Conservation (phyloP, 73 alveolate genomes). For the Blepharisma stoltei region DNA sequence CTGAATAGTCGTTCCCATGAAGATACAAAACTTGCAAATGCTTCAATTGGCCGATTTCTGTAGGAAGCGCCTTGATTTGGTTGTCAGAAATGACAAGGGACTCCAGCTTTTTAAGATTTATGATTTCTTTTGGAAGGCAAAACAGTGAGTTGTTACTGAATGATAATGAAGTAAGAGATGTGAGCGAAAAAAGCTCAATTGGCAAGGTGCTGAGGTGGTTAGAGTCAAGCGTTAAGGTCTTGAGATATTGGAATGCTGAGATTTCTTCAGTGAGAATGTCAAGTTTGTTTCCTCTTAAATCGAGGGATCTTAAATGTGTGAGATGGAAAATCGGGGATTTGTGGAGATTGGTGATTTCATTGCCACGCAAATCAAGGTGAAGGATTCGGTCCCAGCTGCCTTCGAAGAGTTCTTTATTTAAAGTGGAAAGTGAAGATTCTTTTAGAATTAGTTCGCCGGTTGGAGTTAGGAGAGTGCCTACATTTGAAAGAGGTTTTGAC, state of each 20-base stretch:
- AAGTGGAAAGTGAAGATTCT: not conserved
- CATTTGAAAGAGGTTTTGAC: too few relatives aligned
- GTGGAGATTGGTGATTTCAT: constrained; percentile 15
- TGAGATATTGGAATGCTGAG: not conserved
- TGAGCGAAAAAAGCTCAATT: not conserved
- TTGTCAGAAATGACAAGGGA: constrained; percentile 8
- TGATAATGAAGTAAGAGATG: constrained; percentile 1
- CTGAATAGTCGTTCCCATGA: constrained; percentile 34
- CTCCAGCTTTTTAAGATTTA: not conserved
- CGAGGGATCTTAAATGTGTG: constrained; percentile 12
- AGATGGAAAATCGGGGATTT: not conserved
- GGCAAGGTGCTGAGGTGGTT: constrained; percentile 13
- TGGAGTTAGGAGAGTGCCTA: constrained; percentile 10
- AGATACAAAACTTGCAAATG: constrained; percentile 34
- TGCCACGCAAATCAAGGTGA: constrained; percentile 21
- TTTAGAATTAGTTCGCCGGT: constrained; percentile 26
- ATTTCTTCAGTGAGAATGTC: constrained; percentile 16
- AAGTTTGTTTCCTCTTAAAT: constrained; percentile 26
- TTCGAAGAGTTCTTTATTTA: not conserved
- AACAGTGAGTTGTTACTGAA: constrained; percentile 2
- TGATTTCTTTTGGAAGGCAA: constrained; percentile 19
- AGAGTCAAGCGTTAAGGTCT: constrained; percentile 17
- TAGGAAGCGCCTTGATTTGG: constrained; percentile 14
- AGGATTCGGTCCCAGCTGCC: not conserved
- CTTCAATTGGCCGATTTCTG: constrained; percentile 27